Conservation (phyloP, 1,284 basidiomycete genomes). For the Microbotryomycetes sp. region DNA sequence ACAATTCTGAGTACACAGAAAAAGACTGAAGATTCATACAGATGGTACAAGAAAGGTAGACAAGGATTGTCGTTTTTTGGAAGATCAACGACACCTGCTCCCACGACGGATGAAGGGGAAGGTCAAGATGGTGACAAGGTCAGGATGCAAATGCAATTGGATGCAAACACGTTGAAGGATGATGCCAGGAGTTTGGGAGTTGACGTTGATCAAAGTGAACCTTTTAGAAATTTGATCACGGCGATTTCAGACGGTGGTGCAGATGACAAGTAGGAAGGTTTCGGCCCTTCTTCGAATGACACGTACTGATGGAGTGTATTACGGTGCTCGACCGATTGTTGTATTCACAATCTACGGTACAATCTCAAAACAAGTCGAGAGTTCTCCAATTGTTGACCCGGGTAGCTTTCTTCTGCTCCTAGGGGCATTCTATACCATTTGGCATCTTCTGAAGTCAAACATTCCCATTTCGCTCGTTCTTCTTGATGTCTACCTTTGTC, state of each 20-base stretch:
- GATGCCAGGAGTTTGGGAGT: constrained; percentile 68
- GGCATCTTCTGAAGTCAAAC: constrained; percentile 15
- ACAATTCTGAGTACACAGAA: constrained; percentile 66
- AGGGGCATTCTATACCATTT: constrained; percentile 28
- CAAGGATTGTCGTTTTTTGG: constrained; percentile 64
- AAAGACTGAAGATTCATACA: constrained; percentile 81
- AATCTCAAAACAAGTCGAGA: constrained; percentile 23
- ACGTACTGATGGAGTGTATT: too few species aligned
- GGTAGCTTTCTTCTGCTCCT: constrained; percentile 21
- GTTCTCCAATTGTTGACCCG: constrained; percentile 27
- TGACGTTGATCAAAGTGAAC: constrained; percentile 51
- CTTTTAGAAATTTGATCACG: constrained; percentile 51
- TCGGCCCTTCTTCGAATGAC: too few species aligned
- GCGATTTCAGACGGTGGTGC: constrained; percentile 19
- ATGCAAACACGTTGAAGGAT: constrained; percentile 71
- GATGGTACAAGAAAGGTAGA: constrained; percentile 76
- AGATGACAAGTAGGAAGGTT: constrained; percentile 13
- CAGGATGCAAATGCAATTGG: constrained; percentile 73
- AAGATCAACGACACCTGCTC: constrained; percentile 52
- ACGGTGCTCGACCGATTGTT: too few species aligned
- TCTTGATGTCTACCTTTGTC: neutral
- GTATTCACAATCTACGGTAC: constrained; percentile 17
- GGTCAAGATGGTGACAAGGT: constrained; percentile 55
- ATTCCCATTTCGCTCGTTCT: constrained; percentile 20
- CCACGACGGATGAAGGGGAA: constrained; percentile 62